Evolutionary conservation across 1,284 basidiomycete species (phyloP), one percentile per base, ranked within the genome.

Genomic region (Bjerkandera adusta): DNA sequence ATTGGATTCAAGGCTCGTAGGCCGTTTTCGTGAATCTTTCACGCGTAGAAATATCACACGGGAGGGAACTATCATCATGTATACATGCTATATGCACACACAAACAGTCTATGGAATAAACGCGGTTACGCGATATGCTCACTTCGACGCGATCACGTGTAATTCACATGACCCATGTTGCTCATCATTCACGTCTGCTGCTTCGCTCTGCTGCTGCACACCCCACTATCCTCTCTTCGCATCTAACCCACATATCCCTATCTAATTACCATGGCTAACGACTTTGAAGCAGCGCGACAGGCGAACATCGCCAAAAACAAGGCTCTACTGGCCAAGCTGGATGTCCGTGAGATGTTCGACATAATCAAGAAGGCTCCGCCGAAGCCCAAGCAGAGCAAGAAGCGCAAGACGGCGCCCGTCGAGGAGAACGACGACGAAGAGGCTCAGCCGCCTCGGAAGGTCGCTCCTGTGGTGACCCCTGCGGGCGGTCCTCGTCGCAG

Each of bases 401-500:
- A 74, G 60, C 60, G 67, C 48, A 66, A 68, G 52, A 44, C 49
- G 36, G 39, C 54, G 29, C 25, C 45, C 5, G 37, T 45, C 20
- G 49, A 54, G n/a, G 37, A 52, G 32, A 41, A 53, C 1, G 53
- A 58, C 1, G 45, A 56, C 11, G 55, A 55, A 12, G 53, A 53
- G 10, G 49, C 50, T 13, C 22, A 48, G 30, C 49, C 43, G 5
- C 20, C 21, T 4, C 48, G 49, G 1, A 54, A 64, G 47, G 32
- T 47, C 5, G 56, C 52, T 22, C 41, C 40, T 15, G 34, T 39
- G 8, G 48, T 36, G 3, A 41, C 36, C 24, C 43, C 35, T 13
- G 34, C 48, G 3, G 47, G 22, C n/a, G 60, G 69, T 7, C 54
- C 73, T 41, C 76, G 88, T 25, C 71, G 88, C 43, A 90, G 87